Percentiles rank a stretch among this genome's conserved stretches.
Evolutionary conservation across 2,329 filamentous ascomycete species (phyloP).

Genomic region (Xylaria sp.): DNA sequence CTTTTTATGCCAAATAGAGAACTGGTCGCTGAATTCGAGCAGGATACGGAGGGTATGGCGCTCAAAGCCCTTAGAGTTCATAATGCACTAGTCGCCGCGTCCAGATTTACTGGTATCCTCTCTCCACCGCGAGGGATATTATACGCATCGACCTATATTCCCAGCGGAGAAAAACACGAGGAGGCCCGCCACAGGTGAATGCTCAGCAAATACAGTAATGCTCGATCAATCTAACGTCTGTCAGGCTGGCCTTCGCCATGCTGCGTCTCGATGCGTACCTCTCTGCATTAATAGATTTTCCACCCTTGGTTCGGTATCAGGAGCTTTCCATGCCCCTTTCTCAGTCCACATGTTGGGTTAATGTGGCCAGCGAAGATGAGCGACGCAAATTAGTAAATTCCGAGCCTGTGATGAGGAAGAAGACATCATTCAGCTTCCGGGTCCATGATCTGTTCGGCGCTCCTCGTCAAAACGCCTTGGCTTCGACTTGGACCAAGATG

Average conservation of each 20-base stretch:
- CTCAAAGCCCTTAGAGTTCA: slow-evolving; percentile 40
- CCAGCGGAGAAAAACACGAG: slow-evolving; percentile 29
- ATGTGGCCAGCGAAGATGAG: slow-evolving; percentile 37
- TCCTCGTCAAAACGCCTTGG: slow-evolving; percentile 37
- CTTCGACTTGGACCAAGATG: slow-evolving; percentile 39
- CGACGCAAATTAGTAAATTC: slow-evolving; percentile 23
- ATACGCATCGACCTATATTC: slow-evolving; percentile 23
- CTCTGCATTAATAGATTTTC: slow-evolving; percentile 38
- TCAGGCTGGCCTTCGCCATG: slow-evolving; percentile 40
- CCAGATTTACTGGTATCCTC: slow-evolving; percentile 40
- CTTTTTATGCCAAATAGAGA: neutral
- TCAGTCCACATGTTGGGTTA: slow-evolving; percentile 40
- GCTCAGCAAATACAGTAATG: neutral
- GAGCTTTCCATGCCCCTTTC: slow-evolving; percentile 43
- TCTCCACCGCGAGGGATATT: slow-evolving; percentile 36
- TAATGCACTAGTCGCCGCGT: slow-evolving; percentile 39
- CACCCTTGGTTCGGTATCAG: slow-evolving; percentile 41
- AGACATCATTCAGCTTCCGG: slow-evolving; percentile 32
- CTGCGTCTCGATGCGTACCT: slow-evolving; percentile 45
- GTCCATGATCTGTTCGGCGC: slow-evolving; percentile 42
- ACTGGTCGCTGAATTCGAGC: neutral
- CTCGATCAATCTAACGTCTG: slow-evolving; percentile 19
- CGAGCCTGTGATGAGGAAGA: slow-evolving; percentile 30
- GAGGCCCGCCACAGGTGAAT: slow-evolving; percentile 39
- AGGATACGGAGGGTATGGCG: slow-evolving; percentile 40